These are phyloP conservation scores for Avena atlantica DNA, from an alignment of 176 grass and related monocot genomes.

Conservation along the genomic window DNA sequence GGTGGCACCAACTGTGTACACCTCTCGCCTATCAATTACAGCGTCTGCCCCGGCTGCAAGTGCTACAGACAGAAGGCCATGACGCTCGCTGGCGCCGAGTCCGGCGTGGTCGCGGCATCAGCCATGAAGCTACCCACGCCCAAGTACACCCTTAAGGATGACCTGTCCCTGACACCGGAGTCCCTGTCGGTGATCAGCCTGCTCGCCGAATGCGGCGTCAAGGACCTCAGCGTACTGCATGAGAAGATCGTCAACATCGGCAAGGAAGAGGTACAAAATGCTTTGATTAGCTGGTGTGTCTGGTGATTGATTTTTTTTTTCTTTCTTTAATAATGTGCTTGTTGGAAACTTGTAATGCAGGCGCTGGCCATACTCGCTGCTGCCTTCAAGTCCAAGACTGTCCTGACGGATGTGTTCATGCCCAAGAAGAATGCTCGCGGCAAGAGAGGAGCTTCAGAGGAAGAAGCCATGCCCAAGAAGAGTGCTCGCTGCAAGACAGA, in stretches of 20 bases:
- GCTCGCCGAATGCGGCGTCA: constrained; percentile 26
- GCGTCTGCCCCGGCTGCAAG: background rate
- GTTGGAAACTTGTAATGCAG: constrained; percentile 21
- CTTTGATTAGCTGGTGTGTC: background rate
- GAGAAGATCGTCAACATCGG: constrained; percentile 34
- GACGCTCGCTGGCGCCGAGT: background rate
- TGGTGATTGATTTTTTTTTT: background rate
- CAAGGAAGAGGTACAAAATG: constrained; percentile 38
- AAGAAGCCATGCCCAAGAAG: constrained; percentile 16
- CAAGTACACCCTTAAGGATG: constrained; percentile 10
- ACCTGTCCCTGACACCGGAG: constrained; percentile 26
- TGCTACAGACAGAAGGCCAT: background rate
- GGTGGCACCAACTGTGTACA: background rate
- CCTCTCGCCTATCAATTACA: background rate
- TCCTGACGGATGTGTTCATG: constrained; percentile 43
- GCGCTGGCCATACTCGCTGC: constrained; percentile 28
- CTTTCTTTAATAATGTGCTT: background rate
- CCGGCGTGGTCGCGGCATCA: background rate
- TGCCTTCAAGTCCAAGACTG: constrained; percentile 41
- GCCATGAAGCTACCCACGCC: background rate
- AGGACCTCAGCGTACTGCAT: constrained; percentile 29
- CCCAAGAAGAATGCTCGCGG: constrained; percentile 1
- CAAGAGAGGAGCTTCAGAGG: constrained; percentile 11
- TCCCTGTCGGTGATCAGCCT: constrained; percentile 20
- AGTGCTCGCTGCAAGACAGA: constrained; percentile 3